Evolutionary conservation across 2,329 filamentous ascomycete genomes (phyloP).

Genomic region (Ceratocystis albifundus): DNA sequence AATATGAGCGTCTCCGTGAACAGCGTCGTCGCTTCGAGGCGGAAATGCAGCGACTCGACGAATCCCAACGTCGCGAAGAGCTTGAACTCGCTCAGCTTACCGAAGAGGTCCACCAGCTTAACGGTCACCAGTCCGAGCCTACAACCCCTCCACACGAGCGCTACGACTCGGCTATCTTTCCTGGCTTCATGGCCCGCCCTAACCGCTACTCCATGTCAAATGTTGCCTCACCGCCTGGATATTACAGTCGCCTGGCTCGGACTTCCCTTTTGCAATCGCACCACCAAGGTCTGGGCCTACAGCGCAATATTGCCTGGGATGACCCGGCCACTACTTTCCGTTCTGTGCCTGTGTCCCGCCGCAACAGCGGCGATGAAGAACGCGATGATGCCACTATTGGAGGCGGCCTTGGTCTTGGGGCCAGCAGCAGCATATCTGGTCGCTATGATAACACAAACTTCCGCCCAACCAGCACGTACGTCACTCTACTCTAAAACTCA

Average conservation of each 20-base stretch:
- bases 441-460: constrained; percentile 59
- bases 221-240: constrained; percentile 66
- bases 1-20: constrained; percentile 83
- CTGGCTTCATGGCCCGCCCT: constrained; percentile 67
- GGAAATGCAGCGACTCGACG: constrained; percentile 80
- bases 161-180: constrained; percentile 59
- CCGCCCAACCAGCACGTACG: constrained; percentile 68
- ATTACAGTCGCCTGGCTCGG: constrained; percentile 60
- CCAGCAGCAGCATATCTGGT: constrained; percentile 35
- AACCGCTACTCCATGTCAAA: constrained; percentile 84
- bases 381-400: constrained; percentile 47
- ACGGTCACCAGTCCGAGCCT: constrained; percentile 80
- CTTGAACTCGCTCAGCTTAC: constrained; percentile 77
- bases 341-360: constrained; percentile 73
- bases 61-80: constrained; percentile 72
- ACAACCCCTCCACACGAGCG: constrained; percentile 92
- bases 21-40: constrained; percentile 82
- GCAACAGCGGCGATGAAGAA: constrained; percentile 76
- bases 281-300: constrained; percentile 46
- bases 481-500: constrained; percentile 28
- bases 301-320: constrained; percentile 45
- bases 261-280: constrained; percentile 54
- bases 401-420: no score
- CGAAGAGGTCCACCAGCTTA: constrained; percentile 54
- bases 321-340: constrained; percentile 63